These are phyloP conservation scores for Tylopilus sp. DNA, from an alignment of 768 basidiomycete genomes.

Conservation along the genomic window DNA sequence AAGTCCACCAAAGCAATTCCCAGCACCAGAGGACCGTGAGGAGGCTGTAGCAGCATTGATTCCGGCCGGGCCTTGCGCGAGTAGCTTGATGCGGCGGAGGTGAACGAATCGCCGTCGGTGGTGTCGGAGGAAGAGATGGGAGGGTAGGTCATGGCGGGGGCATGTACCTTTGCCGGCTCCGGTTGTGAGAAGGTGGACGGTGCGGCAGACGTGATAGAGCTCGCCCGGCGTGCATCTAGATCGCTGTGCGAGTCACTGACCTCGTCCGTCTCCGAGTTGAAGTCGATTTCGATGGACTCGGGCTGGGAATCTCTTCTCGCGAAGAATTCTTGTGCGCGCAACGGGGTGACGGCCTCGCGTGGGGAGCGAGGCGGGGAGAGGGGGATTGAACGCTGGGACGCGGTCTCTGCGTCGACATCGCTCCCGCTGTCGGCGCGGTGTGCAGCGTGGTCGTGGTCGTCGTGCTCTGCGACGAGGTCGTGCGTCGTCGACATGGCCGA, in stretches of 20 bases:
- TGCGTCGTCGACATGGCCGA: constrained; percentile 11
- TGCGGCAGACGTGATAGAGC: constrained; percentile 50
- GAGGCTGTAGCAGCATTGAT: constrained; percentile 64
- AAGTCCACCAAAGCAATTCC: constrained; percentile 94
- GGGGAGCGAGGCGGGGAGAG: constrained; percentile 61
- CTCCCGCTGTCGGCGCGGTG: constrained; percentile 35
- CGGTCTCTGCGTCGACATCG: constrained; percentile 68
- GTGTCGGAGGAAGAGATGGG: constrained; percentile 45
- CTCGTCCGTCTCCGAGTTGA: constrained; percentile 52
- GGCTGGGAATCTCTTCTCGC: constrained; percentile 42
- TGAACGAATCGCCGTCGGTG: constrained; percentile 54
- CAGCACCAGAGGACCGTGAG: constrained; percentile 58
- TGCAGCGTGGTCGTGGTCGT: constrained; percentile 5
- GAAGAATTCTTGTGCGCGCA: constrained; percentile 27
- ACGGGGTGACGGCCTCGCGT: constrained; percentile 27
- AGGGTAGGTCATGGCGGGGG: constrained; percentile 53
- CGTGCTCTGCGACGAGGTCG: constrained; percentile 3
- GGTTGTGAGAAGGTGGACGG: constrained; percentile 38
- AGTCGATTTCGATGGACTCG: constrained; percentile 52
- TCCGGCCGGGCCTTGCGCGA: constrained; percentile 74
- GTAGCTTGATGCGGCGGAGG: constrained; percentile 55
- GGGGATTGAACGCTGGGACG: constrained; percentile 74
- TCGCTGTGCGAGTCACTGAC: constrained; percentile 46
- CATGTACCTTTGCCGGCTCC: constrained; percentile 36
- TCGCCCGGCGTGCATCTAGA: constrained; percentile 34